Evolutionary conservation across 148 eudicot species (phyloP).

Genomic region (Amaranthus hypochondriacus): DNA sequence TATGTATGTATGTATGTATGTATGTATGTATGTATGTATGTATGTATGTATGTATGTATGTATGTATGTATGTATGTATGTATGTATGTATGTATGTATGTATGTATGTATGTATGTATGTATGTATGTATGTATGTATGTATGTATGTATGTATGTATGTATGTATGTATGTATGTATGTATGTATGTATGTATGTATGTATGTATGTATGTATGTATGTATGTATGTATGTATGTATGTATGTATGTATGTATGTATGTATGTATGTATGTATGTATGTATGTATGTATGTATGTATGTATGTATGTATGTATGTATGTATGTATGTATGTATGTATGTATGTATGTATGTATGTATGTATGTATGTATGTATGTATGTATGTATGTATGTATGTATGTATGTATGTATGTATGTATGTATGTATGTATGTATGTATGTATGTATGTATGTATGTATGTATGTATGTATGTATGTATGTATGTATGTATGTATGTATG

Average conservation of each 20-base stretch:
- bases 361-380: not conserved
- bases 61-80: not conserved
- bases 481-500: conserved; percentile 5
- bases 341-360: not conserved
- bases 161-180: conserved; percentile 3
- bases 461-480: conserved; percentile 3
- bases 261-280: not conserved
- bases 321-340: not conserved
- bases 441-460: not conserved
- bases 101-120: not conserved
- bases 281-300: not conserved
- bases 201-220: conserved; percentile 3
- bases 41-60: not conserved
- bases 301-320: not conserved
- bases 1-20: not conserved
- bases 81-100: not conserved
- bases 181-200: not conserved
- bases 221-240: conserved; percentile 5
- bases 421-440: not conserved
- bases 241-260: conserved; percentile 1
- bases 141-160: not conserved
- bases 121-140: not conserved
- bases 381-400: not conserved
- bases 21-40: not conserved
- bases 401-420: not conserved